These are phyloP conservation scores for Tulasnella calospora DNA, from an alignment of 768 basidiomycete genomes.

Conservation along the genomic window DNA sequence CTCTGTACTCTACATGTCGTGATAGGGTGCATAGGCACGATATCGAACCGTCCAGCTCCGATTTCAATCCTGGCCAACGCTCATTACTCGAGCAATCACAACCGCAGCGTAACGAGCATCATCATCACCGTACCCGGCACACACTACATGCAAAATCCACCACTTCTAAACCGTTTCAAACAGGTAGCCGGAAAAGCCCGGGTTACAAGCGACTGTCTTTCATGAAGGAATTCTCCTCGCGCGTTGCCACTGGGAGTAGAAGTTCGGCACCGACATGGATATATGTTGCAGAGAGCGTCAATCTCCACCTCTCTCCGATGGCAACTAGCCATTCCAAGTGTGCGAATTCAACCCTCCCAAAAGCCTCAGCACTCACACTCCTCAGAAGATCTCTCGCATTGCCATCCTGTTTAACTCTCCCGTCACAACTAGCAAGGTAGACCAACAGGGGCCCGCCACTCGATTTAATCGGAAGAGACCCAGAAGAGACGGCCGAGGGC, in stretches of 20 bases:
- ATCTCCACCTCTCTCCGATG: too few relatives aligned
- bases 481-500: too few relatives aligned
- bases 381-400: too few relatives aligned
- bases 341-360: too few relatives aligned
- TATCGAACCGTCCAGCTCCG: not conserved
- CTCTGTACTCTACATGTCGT: not conserved
- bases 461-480: too few relatives aligned
- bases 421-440: too few relatives aligned
- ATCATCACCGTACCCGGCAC: not conserved
- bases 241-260: conserved; percentile 67
- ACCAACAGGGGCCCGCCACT: too few relatives aligned
- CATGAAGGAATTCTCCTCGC: conserved; percentile 57
- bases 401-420: too few relatives aligned
- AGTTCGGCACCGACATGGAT: conserved; percentile 78
- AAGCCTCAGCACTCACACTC: too few relatives aligned
- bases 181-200: conserved; percentile 76
- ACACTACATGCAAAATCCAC: not conserved
- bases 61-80: not conserved
- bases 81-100: not conserved
- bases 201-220: conserved; percentile 75
- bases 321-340: too few relatives aligned
- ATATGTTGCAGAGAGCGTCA: too few relatives aligned
- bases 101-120: not conserved
- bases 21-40: not conserved
- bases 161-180: conserved; percentile 72